Conservation (phyloP, 208 protist genomes). For the Trypanosoma lewisi region DNA sequence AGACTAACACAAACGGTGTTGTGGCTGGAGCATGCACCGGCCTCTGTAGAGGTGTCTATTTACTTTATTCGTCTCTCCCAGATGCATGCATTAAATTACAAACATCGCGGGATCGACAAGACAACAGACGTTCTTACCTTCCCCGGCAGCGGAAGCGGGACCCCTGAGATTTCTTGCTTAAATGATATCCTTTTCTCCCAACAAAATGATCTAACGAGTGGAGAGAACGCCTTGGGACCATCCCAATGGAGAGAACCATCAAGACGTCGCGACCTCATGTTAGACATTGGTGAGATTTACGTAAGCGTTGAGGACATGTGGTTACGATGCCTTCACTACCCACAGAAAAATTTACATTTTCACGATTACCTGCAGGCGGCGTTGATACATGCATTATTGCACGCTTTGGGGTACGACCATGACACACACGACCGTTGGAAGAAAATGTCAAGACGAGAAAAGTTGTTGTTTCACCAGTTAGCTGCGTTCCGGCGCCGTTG, state of each 20-base stretch:
- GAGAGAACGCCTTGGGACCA: not conserved
- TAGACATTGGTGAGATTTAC: slow-evolving; percentile 73
- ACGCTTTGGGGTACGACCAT: slow-evolving; percentile 80
- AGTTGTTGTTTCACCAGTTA: slow-evolving; percentile 44
- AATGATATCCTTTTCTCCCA: slow-evolving; percentile 52
- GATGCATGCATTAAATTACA: slow-evolving; percentile 60
- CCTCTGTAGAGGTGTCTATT: slow-evolving; percentile 46
- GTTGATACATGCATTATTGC: slow-evolving; percentile 69
- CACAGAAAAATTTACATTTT: slow-evolving; percentile 50
- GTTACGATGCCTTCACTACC: slow-evolving; percentile 27
- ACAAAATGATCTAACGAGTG: not conserved
- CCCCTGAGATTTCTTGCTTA: slow-evolving; percentile 13
- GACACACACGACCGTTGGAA: slow-evolving; percentile 45
- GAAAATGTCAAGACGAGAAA: slow-evolving; percentile 64
- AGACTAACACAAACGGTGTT: slow-evolving; percentile 41
- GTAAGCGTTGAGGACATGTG: slow-evolving; percentile 72
- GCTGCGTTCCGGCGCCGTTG: slow-evolving; percentile 34
- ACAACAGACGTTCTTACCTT: slow-evolving; percentile 86
- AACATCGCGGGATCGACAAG: slow-evolving; percentile 35
- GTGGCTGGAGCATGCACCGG: slow-evolving; percentile 37
- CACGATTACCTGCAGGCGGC: slow-evolving; percentile 59
- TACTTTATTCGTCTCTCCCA: slow-evolving; percentile 35
- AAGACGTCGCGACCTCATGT: slow-evolving; percentile 25
- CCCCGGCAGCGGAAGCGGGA: slow-evolving; percentile 35
- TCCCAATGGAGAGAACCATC: not conserved